These are phyloP conservation scores for Blastobotrys indianensis DNA, from an alignment of 1,139 yeast species.

Conservation along the genomic window DNA sequence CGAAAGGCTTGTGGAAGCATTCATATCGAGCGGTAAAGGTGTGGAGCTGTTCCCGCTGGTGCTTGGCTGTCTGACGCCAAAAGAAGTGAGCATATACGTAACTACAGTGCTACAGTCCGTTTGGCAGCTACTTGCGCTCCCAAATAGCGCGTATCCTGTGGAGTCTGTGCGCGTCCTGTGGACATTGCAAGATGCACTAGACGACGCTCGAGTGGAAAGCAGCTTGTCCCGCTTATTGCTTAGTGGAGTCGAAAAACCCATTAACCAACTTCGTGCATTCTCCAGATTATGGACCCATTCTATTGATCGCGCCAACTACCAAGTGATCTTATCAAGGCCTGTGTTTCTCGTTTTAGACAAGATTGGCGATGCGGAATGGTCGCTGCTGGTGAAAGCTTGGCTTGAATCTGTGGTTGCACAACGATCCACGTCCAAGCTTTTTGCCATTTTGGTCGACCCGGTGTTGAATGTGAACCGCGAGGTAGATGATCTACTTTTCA, in stretches of 20 bases:
- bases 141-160: constrained; percentile 39
- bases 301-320: constrained; percentile 36
- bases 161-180: constrained; percentile 51
- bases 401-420: constrained; percentile 44
- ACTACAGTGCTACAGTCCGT: constrained; percentile 10
- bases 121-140: constrained; percentile 11
- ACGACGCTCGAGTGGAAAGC: constrained; percentile 34
- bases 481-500: constrained; percentile 55
- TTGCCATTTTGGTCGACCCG: constrained; percentile 51
- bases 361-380: constrained; percentile 38
- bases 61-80: neutral
- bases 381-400: constrained; percentile 49
- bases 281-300: constrained; percentile 40
- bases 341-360: constrained; percentile 66
- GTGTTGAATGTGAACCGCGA: constrained; percentile 29
- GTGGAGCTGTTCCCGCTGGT: constrained; percentile 7
- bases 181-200: constrained; percentile 32
- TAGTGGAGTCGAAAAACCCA: constrained; percentile 8
- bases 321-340: constrained; percentile 53
- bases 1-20: constrained; percentile 32
- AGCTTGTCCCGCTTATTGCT: constrained; percentile 32
- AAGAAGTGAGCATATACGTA: constrained; percentile 23
- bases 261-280: constrained; percentile 28
- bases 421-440: constrained; percentile 55
- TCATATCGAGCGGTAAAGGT: constrained; percentile 20